Base-by-base conservation (phyloP, 192 early-diverging fungal genomes). In the Irineochytrium annulatum region DNA sequence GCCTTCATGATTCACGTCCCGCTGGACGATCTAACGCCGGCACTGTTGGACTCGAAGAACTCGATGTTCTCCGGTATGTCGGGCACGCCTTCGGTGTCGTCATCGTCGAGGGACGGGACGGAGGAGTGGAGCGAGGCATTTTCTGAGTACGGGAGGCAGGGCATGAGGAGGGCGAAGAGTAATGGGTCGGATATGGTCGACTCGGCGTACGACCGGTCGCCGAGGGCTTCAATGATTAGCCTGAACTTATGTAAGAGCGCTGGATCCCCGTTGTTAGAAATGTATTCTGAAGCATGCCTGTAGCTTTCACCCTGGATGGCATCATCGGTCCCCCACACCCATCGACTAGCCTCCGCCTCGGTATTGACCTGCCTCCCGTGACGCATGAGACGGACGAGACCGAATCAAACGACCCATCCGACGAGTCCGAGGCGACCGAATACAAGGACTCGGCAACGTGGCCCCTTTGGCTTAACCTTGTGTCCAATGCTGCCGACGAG, bases 1-100 rank as follows among this genome's bases (percentile, higher is more conserved):
- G 65, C 65, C 27, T 67, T 67, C 43, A 24, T 67, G 32, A 57
- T 67, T 37, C 57, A 67, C 31, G 49, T 67, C 2, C 65, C 65
- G 5, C 54, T 67, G 57, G 58, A 67, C 33, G 65, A 67, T 27
- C 43, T 67, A 49, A 53, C 45, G 17, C 33, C 22, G 54, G 35
- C 24, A 13, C 58, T 29, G 46, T 55, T 49, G n/a, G 39, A 11
- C 11, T 41, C 33, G 31, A 55, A 17, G 32, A 55, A 55, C 53
- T 5, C n/a, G 20, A 19, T 17, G 14, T 34, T 32, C 16, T 28
- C 27, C 22, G 20, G 5, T 11, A 20, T 19, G n/a, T 58, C 55
- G 2, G 41, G 8, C 17, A 29, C 17, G 8, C 33, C 32, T n/a
- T n/a, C 45, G 56, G 37, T 8, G 14, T 29, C 48, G 5, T 29